Conservation (phyloP, 192 early-diverging fungal species). For the Kappamyces sp. region DNA sequence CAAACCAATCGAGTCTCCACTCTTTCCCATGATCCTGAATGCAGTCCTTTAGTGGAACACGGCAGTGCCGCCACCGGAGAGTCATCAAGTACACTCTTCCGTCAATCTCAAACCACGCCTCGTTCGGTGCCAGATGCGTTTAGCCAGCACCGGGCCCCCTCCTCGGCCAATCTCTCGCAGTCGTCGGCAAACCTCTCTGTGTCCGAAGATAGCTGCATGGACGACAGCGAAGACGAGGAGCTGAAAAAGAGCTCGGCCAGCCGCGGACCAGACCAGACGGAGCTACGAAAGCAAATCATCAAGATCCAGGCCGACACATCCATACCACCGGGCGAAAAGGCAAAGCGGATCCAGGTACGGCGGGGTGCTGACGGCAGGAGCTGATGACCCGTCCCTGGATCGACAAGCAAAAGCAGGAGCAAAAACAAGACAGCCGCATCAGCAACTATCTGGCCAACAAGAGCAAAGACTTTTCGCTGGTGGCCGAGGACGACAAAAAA, state of each 20-base stretch:
- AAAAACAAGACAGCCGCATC: constrained; percentile 17
- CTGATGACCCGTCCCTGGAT: constrained; percentile 44
- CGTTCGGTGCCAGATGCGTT: background rate
- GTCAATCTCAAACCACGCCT: background rate
- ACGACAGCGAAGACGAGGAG: constrained; percentile 23
- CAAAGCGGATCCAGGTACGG: constrained; percentile 64
- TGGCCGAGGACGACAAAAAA: constrained; percentile 41
- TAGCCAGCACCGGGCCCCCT: background rate
- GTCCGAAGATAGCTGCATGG: constrained; percentile 1
- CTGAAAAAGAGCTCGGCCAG: background rate
- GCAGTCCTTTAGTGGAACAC: too few relatives aligned
- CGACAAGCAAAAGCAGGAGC: constrained; percentile 32
- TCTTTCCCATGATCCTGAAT: too few relatives aligned
- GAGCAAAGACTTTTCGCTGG: constrained; percentile 25
- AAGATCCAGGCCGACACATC: constrained; percentile 51
- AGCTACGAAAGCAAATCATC: constrained; percentile 61
- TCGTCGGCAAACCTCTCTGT: background rate
- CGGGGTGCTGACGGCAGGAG: constrained; percentile 32
- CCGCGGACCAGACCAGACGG: constrained; percentile 25
- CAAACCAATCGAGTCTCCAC: too few relatives aligned
- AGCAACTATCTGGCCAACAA: constrained; percentile 33
- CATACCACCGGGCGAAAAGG: constrained; percentile 55
- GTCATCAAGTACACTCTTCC: too few relatives aligned
- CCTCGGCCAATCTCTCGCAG: background rate
- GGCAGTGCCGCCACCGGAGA: too few relatives aligned